Conservation (phyloP, 768 basidiomycete species). For the Lactarius trivialis region DNA sequence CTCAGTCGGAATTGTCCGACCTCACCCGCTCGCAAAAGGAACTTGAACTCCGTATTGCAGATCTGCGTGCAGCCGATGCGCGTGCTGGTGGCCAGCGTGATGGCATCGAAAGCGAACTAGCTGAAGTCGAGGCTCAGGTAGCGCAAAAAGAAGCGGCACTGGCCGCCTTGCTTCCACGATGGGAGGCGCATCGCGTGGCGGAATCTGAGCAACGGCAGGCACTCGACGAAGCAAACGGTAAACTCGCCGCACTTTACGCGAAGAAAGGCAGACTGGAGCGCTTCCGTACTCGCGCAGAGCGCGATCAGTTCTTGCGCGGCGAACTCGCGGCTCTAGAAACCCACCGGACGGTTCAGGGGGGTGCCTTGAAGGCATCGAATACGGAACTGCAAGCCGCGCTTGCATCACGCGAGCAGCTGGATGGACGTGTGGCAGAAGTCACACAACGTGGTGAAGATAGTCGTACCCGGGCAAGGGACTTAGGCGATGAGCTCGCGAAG, state of each 20-base stretch:
- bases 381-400: conserved; percentile 44
- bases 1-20: conserved; percentile 80
- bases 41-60: conserved; percentile 74
- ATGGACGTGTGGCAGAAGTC: conserved; percentile 49
- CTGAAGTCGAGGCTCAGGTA: conserved; percentile 53
- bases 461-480: conserved; percentile 45
- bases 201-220: conserved; percentile 53
- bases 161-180: conserved; percentile 59
- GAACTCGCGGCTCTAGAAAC: conserved; percentile 67
- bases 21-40: conserved; percentile 80
- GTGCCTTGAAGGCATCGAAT: conserved; percentile 48
- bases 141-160: conserved; percentile 55
- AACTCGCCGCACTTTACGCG: conserved; percentile 67
- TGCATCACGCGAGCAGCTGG: conserved; percentile 48
- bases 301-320: conserved; percentile 75
- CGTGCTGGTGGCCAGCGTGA: conserved; percentile 59
- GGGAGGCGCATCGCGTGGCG: conserved; percentile 49
- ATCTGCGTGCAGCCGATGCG: conserved; percentile 61
- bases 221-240: conserved; percentile 69
- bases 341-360: conserved; percentile 50
- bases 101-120: conserved; percentile 59
- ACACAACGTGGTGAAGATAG: conserved; percentile 61
- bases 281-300: conserved; percentile 76
- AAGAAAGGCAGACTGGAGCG: conserved; percentile 87
- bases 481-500: conserved; percentile 51